phyloP scores from a whole-genome alignment of 2,329 filamentous ascomycete genomes.

The Aaosphaeria pasadenensis region DNA sequence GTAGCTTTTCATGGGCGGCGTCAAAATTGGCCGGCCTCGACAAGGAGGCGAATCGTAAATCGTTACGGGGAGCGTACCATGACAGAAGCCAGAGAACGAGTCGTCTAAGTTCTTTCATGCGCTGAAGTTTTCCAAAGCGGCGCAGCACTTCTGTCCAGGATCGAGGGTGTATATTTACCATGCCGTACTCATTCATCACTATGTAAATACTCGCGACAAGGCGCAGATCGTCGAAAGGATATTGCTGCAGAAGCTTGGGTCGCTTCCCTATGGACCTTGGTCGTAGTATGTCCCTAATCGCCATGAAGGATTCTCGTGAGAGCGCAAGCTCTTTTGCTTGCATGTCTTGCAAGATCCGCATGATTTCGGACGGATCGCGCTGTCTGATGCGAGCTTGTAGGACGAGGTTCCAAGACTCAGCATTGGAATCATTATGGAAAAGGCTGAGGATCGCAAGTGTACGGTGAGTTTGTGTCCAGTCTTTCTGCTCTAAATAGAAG shows the following conservation, averaged over 20 bases:
- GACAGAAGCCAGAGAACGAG: conserved; percentile 52
- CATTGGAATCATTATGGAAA: conserved; percentile 33
- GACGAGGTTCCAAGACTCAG: conserved; percentile 47
- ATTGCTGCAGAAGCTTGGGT: conserved; percentile 4
- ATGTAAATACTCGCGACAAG: conserved; percentile 50
- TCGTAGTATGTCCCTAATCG: conserved; percentile 37
- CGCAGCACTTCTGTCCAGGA: conserved; percentile 59
- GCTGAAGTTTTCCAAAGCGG: conserved; percentile 56
- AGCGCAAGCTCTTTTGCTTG: conserved; percentile 42
- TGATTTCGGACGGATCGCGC: conserved; percentile 19
- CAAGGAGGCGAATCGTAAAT: conserved; percentile 12
- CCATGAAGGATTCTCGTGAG: conserved; percentile 43
- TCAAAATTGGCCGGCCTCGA: conserved; percentile 21
- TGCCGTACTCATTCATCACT: conserved; percentile 45
- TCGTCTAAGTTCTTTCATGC: conserved; percentile 51
- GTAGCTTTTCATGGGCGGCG: conserved; percentile 15
- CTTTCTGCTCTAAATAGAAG: conserved; percentile 47
- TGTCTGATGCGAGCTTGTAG: conserved; percentile 40
- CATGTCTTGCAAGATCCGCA: conserved; percentile 50
- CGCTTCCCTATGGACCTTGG: conserved; percentile 39
- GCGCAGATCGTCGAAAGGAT: conserved; percentile 36
- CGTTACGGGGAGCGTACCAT: conserved; percentile 32
- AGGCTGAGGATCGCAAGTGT: conserved; percentile 55
- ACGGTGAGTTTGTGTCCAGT: conserved; percentile 53
- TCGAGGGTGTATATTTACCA: conserved; percentile 37